Evolutionary conservation across 192 early-diverging fungal species (phyloP).

Genomic region (Glomus cerebriforme): DNA sequence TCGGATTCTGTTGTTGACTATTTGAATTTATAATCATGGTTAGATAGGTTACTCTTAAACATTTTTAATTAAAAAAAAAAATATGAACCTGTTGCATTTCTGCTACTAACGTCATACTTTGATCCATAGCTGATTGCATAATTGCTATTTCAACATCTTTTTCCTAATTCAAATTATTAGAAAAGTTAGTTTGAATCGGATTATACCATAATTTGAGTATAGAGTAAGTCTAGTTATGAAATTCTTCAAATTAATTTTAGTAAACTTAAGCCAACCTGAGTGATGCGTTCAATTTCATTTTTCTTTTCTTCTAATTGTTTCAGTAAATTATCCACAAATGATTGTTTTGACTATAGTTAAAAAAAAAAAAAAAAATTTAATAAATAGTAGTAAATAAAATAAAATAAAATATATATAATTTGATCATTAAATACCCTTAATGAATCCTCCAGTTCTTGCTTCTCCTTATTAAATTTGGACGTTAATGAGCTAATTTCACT

Average conservation of each 20-base stretch:
- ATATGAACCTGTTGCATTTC: slow-evolving; percentile 61
- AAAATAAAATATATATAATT: neutral
- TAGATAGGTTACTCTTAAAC: neutral
- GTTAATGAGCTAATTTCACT: slow-evolving; percentile 82
- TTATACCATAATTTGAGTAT: too few species aligned
- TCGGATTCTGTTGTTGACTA: slow-evolving; percentile 42
- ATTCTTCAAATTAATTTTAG: neutral
- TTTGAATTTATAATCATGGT: neutral
- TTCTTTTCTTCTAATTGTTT: slow-evolving; percentile 20
- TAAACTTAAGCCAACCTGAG: slow-evolving; percentile 14
- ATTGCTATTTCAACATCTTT: slow-evolving; percentile 84
- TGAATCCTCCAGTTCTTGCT: slow-evolving; percentile 74
- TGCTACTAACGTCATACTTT: slow-evolving; percentile 75
- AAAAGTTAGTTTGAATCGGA: neutral
- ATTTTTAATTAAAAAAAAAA: neutral
- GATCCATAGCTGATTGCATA: slow-evolving; percentile 79
- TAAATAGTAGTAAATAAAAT: neutral
- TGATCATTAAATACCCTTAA: slow-evolving; percentile 40
- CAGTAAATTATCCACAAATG: slow-evolving; percentile 24
- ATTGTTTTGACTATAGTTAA: slow-evolving; percentile 10
- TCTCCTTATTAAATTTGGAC: slow-evolving; percentile 81
- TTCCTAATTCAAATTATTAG: slow-evolving; percentile 34
- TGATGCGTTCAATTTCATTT: slow-evolving; percentile 19
- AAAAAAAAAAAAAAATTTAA: neutral
- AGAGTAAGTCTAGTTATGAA: too few species aligned